Evolutionary conservation across 768 basidiomycete genomes (phyloP).

Genomic region (Leccinum longicurvipes): DNA sequence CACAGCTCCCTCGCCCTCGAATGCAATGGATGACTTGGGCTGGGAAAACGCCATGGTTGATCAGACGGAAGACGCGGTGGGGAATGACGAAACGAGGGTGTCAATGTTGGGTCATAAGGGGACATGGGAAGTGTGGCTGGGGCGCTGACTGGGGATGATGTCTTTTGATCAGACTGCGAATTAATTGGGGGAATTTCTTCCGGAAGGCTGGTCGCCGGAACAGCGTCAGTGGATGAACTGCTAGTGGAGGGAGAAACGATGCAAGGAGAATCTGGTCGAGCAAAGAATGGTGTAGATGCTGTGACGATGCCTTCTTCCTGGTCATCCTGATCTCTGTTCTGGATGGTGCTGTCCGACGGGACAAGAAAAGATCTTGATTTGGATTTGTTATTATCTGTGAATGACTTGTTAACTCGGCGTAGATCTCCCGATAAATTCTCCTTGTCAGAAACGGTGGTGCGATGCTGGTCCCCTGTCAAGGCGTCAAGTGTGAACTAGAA

Average conservation of each 20-base stretch:
- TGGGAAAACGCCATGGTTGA: slow-evolving; percentile 80
- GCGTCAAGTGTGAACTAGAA: slow-evolving; percentile 18
- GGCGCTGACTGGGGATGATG: slow-evolving; percentile 25
- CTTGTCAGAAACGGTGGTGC: slow-evolving; percentile 33
- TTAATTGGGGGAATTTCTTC: background rate
- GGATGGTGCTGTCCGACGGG: slow-evolving; percentile 11
- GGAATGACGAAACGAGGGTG: slow-evolving; percentile 77
- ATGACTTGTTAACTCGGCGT: slow-evolving; percentile 26
- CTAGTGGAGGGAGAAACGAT: slow-evolving; percentile 16
- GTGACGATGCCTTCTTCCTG: slow-evolving; percentile 11
- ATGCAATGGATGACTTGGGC: slow-evolving; percentile 75
- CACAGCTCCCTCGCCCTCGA: slow-evolving; percentile 61
- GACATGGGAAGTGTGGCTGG: slow-evolving; percentile 51
- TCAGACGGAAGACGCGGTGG: slow-evolving; percentile 71
- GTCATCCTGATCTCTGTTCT: slow-evolving; percentile 10
- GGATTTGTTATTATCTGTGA: slow-evolving; percentile 18
- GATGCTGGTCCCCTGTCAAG: slow-evolving; percentile 61
- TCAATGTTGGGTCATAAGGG: slow-evolving; percentile 71
- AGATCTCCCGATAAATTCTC: slow-evolving; percentile 33
- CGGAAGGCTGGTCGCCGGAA: background rate
- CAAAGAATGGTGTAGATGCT: slow-evolving; percentile 24
- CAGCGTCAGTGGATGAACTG: background rate
- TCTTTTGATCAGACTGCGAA: slow-evolving; percentile 5
- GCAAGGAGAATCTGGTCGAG: slow-evolving; percentile 25
- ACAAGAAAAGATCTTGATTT: slow-evolving; percentile 23